Base-by-base conservation (phyloP, 805 yeast genomes). In the Pichia eremophila region DNA sequence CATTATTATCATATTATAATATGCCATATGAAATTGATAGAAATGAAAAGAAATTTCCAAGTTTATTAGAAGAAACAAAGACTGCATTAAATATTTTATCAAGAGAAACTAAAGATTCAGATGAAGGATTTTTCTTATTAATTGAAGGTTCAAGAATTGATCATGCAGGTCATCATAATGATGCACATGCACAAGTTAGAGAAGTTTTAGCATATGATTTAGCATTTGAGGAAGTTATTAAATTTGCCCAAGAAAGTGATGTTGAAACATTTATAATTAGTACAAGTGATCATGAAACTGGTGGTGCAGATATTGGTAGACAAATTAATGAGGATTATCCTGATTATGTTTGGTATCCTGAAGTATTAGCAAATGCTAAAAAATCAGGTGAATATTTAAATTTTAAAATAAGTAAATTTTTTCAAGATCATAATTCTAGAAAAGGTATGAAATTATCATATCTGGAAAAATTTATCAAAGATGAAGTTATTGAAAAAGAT, bases 251-350 rank as follows among this genome's bases (percentile, higher is more conserved):
- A 55, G 61, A 71, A 9, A 59, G 84, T 2, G 87, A 84, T 44
- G 79, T 76, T 12, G 96, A 88, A 56, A 87, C 96, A 3, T 70
- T 84, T 41, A 75, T 87, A 39, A 71, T 90, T 39, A 79, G 91
- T 27, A 88, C 96, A 2, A 83, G 95, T 25, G 97, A 90, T 64
- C 98, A 90, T 69, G 98, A 90, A 64, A 90, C 97, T 27, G 98
- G 98, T 52, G 98, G 97, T 0, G 72, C 90, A 53, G 84, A 85
- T n/a, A 77, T 86, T 41, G 88, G 95, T 0, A 78, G 90, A 66
- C 96, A 90, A 69, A 64, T 85, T 37, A 60, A 79, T 6, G 63
- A 71, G 4, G 61, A 62, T 1, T 88, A 89, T 62, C 97, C 97
- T 2, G 95, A 88, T 49, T 89, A 89, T 60, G 60, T 79, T 49